These are phyloP conservation scores for Paraconiothyrium brasiliense DNA, from an alignment of 2,329 filamentous ascomycete genomes.

Conservation along the genomic window DNA sequence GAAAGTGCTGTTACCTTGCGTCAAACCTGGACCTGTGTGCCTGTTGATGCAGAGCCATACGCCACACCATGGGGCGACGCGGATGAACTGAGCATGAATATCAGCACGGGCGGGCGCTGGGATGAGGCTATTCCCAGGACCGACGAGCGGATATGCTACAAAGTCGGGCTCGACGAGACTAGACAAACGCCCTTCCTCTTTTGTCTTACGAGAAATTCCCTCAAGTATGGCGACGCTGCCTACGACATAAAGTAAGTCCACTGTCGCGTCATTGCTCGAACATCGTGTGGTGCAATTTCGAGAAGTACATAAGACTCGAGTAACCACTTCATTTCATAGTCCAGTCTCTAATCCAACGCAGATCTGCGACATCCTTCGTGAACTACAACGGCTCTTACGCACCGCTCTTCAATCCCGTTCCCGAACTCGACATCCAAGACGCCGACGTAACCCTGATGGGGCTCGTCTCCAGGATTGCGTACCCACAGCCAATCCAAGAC, in stretches of 20 bases:
- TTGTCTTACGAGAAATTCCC: not conserved
- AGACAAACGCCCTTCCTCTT: not conserved
- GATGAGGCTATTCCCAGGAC: not conserved
- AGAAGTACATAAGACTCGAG: not conserved
- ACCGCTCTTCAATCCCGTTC: conserved; percentile 14
- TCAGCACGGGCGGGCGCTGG: not conserved
- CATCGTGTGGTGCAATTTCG: not conserved
- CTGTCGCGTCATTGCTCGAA: too few species aligned
- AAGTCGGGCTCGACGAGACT: conserved; percentile 10
- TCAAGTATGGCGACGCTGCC: not conserved
- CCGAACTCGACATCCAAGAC: conserved; percentile 14
- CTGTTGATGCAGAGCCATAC: conserved; percentile 20
- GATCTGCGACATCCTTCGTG: conserved; percentile 10
- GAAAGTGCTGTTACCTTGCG: conserved; percentile 19
- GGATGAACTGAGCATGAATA: not conserved
- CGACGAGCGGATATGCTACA: conserved; percentile 13
- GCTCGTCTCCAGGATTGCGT: conserved; percentile 16
- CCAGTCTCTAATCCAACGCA: not conserved
- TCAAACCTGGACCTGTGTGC: conserved; percentile 21
- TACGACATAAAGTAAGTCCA: conserved; percentile 6
- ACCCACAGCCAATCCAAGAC: conserved; percentile 17
- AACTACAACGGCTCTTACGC: conserved; percentile 16
- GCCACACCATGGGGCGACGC: conserved; percentile 16
- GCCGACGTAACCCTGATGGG: conserved; percentile 17
- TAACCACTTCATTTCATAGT: not conserved